These are phyloP conservation scores for Pseudocercospora crystallina DNA, from an alignment of 2,329 filamentous ascomycete genomes.

Conservation along the genomic window DNA sequence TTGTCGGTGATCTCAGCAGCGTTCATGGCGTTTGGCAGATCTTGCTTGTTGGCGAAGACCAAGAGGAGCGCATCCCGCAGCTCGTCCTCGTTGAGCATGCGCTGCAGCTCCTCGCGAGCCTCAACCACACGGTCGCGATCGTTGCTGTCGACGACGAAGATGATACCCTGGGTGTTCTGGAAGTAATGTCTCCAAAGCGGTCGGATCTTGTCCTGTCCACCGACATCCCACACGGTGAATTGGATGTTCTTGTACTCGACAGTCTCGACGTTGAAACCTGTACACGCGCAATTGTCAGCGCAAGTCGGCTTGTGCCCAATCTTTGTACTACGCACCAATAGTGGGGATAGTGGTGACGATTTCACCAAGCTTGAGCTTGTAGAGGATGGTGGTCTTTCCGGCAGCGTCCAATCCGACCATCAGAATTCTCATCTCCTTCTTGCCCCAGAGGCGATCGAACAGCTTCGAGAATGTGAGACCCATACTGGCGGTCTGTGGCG, in stretches of 20 bases:
- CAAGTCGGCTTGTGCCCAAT: not conserved
- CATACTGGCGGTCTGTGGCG: conserved; percentile 65
- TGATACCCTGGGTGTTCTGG: conserved; percentile 89
- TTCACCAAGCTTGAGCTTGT: conserved; percentile 98
- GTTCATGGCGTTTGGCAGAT: conserved; percentile 97
- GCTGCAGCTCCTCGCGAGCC: conserved; percentile 87
- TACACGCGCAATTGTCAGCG: conserved; percentile 11
- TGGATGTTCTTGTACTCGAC: conserved; percentile 99
- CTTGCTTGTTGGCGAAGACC: conserved; percentile 99
- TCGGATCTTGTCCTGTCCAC: conserved; percentile 97
- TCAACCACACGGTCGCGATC: conserved; percentile 90
- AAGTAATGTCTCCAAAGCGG: conserved; percentile 98
- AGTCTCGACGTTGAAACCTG: conserved; percentile 95
- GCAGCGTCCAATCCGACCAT: conserved; percentile 98
- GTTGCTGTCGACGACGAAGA: conserved; percentile 97
- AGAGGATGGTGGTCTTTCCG: conserved; percentile 98
- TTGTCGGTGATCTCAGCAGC: conserved; percentile 99
- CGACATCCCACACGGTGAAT: conserved; percentile 99
- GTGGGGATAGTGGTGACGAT: conserved; percentile 98
- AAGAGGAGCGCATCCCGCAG: conserved; percentile 93
- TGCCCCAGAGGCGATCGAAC: conserved; percentile 98
- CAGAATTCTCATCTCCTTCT: conserved; percentile 97
- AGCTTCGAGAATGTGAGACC: conserved; percentile 92
- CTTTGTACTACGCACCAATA: conserved; percentile 58
- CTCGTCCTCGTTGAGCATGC: conserved; percentile 96